Evolutionary conservation across 106 monocot species (phyloP).

Genomic region (Chionographis japonica): DNA sequence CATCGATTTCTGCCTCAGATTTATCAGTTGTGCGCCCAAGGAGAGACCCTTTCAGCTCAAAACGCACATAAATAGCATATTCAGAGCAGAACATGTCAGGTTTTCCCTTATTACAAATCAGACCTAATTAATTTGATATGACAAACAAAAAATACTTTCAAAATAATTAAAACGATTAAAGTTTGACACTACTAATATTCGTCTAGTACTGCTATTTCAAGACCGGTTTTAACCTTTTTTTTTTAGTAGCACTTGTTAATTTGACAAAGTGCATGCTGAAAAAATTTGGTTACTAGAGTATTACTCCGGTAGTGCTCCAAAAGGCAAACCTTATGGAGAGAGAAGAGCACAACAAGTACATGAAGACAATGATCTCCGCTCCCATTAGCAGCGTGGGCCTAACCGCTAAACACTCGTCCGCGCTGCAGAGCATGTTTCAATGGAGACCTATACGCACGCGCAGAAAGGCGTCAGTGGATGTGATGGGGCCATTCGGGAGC

Average conservation of each 20-base stretch:
- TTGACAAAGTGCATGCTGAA: conserved; percentile 68
- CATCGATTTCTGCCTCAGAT: conserved; percentile 25
- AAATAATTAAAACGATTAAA: too few relatives aligned
- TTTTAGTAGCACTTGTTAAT: conserved; percentile 48
- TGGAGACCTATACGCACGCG: too few relatives aligned
- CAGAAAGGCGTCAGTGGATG: too few relatives aligned
- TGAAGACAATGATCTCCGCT: too few relatives aligned
- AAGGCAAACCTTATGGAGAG: conserved; percentile 30
- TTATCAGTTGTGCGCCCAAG: conserved; percentile 38
- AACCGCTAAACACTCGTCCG: too few relatives aligned
- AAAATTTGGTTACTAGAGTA: conserved; percentile 60
- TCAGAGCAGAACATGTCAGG: conserved; percentile 30
- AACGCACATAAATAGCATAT: conserved; percentile 22
- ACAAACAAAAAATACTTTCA: background rate
- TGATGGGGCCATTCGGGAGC: too few relatives aligned
- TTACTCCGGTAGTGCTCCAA: conserved; percentile 15
- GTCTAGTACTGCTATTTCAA: too few relatives aligned
- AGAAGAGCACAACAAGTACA: too few relatives aligned
- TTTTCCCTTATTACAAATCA: conserved; percentile 30
- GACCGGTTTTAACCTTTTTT: conserved; percentile 51
- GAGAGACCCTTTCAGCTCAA: conserved; percentile 31
- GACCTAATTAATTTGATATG: conserved; percentile 19
- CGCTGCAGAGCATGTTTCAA: too few relatives aligned
- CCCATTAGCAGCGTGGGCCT: too few relatives aligned
- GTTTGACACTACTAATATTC: too few relatives aligned